Percentiles rank a stretch among this genome's conserved stretches.
Conservation (phyloP, 129 eudicot species). For the Centrapalus pauciflorus region DNA sequence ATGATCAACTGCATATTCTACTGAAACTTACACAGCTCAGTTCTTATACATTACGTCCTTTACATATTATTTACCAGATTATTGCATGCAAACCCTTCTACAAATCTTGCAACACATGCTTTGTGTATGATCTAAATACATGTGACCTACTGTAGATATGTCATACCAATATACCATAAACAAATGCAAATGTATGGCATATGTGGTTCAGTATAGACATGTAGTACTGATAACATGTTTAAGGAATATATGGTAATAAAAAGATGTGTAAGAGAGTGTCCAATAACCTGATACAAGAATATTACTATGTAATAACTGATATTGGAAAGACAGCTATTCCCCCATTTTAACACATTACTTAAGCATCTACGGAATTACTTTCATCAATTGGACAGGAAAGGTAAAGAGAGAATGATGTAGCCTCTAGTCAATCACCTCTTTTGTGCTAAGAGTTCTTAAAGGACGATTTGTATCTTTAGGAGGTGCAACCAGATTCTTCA, state of each 20-base stretch:
- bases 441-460: conserved; percentile 82
- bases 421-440: conserved; percentile 55
- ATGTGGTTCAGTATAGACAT: neutral
- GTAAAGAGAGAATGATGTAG: neutral
- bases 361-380: neutral
- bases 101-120: neutral
- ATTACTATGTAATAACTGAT: neutral
- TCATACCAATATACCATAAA: conserved; percentile 6
- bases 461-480: conserved; percentile 53
- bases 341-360: neutral
- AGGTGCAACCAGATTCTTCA: conserved; percentile 72
- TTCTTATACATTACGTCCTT: neutral
- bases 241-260: neutral
- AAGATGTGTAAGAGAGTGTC: neutral
- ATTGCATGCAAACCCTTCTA: neutral
- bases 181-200: neutral
- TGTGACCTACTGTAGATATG: neutral
- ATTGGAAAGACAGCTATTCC: neutral
- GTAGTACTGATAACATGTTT: neutral
- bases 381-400: conserved; percentile 4
- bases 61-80: neutral
- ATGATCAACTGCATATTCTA: neutral
- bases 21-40: neutral
- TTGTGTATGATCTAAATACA: neutral
- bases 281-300: neutral